A percentile compares a stretch with the other conserved stretches of the same genome.
These are phyloP conservation scores for Aureobasidium sp. DNA, from an alignment of 2,329 filamentous ascomycete species.

Conservation along the genomic window DNA sequence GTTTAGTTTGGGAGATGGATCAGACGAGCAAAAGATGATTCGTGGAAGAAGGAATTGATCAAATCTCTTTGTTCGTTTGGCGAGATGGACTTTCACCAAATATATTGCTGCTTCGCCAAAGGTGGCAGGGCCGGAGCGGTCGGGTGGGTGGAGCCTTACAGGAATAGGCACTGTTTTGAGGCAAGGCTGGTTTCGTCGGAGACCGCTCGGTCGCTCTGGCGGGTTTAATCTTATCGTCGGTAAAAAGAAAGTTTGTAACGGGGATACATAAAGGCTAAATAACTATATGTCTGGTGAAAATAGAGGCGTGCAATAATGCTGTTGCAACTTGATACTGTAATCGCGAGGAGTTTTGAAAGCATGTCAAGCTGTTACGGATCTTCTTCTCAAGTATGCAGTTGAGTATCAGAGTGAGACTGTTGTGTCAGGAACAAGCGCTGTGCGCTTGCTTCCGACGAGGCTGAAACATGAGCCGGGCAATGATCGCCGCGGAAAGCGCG, in stretches of 20 bases:
- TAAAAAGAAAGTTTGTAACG: conserved; percentile 5
- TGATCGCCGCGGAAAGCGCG: neutral
- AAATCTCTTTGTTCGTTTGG: conserved; percentile 1
- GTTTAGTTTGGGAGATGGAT: neutral
- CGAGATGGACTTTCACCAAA: neutral
- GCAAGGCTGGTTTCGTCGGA: neutral
- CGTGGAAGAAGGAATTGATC: neutral
- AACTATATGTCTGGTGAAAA: neutral
- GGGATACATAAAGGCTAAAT: neutral
- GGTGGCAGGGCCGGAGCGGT: neutral
- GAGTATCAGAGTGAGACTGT: neutral
- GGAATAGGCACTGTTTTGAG: neutral
- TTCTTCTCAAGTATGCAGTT: too few species aligned
- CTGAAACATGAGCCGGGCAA: neutral
- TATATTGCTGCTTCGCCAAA: neutral
- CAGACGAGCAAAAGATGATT: neutral
- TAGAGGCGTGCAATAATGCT: neutral
- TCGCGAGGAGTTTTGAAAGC: neutral
- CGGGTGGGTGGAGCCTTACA: neutral
- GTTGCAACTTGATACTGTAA: neutral
- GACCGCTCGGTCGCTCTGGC: neutral
- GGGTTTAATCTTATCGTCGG: conserved; percentile 6
- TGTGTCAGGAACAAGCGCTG: neutral
- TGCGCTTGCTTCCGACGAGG: neutral
- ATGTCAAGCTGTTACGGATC: neutral